Percentiles rank a stretch among this genome's conserved stretches.
Evolutionary conservation across 1,139 yeast species (phyloP).

Genomic region (Taphrina deformans): DNA sequence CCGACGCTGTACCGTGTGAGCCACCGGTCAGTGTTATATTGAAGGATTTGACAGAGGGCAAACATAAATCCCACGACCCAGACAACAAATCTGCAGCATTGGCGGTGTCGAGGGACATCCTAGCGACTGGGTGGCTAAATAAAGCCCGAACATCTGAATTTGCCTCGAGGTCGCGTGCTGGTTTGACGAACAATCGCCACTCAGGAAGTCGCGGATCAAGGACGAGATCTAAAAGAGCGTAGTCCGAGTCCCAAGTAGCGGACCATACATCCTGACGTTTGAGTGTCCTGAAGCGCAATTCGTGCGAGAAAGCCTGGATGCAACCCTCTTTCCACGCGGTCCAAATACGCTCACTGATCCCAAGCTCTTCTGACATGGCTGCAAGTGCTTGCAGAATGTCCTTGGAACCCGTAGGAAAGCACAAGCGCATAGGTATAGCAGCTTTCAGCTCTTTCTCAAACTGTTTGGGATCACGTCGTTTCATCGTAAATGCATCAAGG

Average conservation of each 20-base stretch:
- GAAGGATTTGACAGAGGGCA: constrained; percentile 19
- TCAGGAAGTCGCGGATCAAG: constrained; percentile 18
- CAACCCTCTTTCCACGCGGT: constrained; percentile 13
- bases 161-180: constrained; percentile 1
- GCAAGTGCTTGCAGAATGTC: background rate
- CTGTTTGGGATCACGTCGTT: constrained; percentile 12
- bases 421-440: constrained; percentile 34
- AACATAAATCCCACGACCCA: constrained; percentile 31
- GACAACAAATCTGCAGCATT: background rate
- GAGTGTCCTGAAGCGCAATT: constrained; percentile 29
- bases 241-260: constrained; percentile 21
- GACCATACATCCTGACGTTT: constrained; percentile 34
- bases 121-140: constrained; percentile 33
- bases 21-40: constrained; percentile 7
- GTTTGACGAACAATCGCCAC: constrained; percentile 33
- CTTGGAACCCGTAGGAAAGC: background rate
- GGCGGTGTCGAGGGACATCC: constrained; percentile 16
- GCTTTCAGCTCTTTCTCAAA: constrained; percentile 31
- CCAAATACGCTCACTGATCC: constrained; percentile 1
- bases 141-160: constrained; percentile 18
- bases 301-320: constrained; percentile 12
- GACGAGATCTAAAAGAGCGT: constrained; percentile 23
- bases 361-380: background rate
- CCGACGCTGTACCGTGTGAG: constrained; percentile 7
- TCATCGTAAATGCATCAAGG: background rate